These are phyloP conservation scores for Phaeophleospora eucalypticola DNA, from an alignment of 2,329 filamentous ascomycete species.

Conservation along the genomic window DNA sequence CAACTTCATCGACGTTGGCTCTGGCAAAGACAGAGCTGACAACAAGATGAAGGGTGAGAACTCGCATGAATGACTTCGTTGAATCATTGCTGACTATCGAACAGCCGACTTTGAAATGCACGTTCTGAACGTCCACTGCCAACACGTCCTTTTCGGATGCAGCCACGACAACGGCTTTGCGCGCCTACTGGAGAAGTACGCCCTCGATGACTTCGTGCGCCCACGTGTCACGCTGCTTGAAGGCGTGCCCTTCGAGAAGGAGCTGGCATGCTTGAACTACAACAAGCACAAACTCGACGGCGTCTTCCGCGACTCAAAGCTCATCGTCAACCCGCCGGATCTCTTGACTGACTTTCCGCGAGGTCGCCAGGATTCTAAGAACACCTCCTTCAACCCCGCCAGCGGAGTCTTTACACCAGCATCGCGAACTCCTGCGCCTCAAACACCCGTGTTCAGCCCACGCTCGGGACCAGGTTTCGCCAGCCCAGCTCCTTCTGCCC, in stretches of 20 bases:
- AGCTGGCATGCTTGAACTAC: constrained; percentile 47
- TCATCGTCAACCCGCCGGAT: constrained; percentile 29
- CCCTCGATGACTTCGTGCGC: constrained; percentile 38
- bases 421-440: constrained; percentile 13
- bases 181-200: constrained; percentile 48
- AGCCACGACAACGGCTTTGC: constrained; percentile 55
- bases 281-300: constrained; percentile 47
- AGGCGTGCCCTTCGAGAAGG: constrained; percentile 53
- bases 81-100: constrained; percentile 7
- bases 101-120: constrained; percentile 53
- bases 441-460: constrained; percentile 16
- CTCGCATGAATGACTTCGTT: neutral
- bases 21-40: constrained; percentile 55
- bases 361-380: constrained; percentile 28
- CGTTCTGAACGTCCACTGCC: constrained; percentile 56
- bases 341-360: constrained; percentile 20
- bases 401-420: constrained; percentile 27
- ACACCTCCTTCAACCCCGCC: constrained; percentile 27
- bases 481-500: constrained; percentile 8
- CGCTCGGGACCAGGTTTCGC: neutral
- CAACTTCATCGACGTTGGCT: constrained; percentile 59
- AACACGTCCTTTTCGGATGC: constrained; percentile 58
- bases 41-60: constrained; percentile 53
- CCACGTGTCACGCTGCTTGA: constrained; percentile 51
- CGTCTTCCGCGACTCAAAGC: constrained; percentile 54